Percentiles rank a stretch among this genome's conserved stretches.
These are phyloP conservation scores for Thalassiosira livingstoniorum DNA, from an alignment of 352 stramenopile species.

Conservation along the genomic window DNA sequence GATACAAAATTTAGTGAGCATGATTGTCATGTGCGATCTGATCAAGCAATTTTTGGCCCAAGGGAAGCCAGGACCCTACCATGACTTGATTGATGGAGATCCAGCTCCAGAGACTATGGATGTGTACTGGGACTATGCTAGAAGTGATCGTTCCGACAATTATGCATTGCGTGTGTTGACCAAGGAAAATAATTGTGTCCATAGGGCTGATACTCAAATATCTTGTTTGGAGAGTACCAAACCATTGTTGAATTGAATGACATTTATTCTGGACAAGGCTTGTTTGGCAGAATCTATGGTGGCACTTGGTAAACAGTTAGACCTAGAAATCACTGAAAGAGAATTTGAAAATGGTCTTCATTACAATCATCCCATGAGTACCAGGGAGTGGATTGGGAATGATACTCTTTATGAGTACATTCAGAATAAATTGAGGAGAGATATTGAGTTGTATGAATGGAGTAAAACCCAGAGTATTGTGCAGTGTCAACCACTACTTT, in stretches of 20 bases:
- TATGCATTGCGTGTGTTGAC: slow-evolving; percentile 51
- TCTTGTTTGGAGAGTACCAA: slow-evolving; percentile 47
- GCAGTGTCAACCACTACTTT: no score
- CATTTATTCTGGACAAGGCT: slow-evolving; percentile 62
- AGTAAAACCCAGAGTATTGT: no score
- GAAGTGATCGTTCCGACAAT: slow-evolving; percentile 46
- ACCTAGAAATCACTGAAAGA: background rate
- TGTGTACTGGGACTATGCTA: slow-evolving; percentile 64
- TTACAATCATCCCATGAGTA: background rate
- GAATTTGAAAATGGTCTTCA: background rate
- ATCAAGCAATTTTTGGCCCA: slow-evolving; percentile 54
- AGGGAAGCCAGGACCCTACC: slow-evolving; percentile 20
- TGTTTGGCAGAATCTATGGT: slow-evolving; percentile 58
- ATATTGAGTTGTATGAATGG: slow-evolving; percentile 69
- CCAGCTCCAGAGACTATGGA: slow-evolving; percentile 31
- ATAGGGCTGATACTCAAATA: slow-evolving; percentile 31
- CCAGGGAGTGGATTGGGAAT: slow-evolving; percentile 46
- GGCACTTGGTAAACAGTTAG: background rate
- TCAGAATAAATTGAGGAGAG: slow-evolving; percentile 21
- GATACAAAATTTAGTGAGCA: slow-evolving; percentile 59
- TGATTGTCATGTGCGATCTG: slow-evolving; percentile 64
- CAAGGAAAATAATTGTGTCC: slow-evolving; percentile 1
- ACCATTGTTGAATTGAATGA: slow-evolving; percentile 57
- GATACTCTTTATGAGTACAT: slow-evolving; percentile 63
- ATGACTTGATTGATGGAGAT: slow-evolving; percentile 16